Evolutionary conservation across 2,329 filamentous ascomycete genomes (phyloP).

Genomic region (Aureobasidium melanogenum): DNA sequence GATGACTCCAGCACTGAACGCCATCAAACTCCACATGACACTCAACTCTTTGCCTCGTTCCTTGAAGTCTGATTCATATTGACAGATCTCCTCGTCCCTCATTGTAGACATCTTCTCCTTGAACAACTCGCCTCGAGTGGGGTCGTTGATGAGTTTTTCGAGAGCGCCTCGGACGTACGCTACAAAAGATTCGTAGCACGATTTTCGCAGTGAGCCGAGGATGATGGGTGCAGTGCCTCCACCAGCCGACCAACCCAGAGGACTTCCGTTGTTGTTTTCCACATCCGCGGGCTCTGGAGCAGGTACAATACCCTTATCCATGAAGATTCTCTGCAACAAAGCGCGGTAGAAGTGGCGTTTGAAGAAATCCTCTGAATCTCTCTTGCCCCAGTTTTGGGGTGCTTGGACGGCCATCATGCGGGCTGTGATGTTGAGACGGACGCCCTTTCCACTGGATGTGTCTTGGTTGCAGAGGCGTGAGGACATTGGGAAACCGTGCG

Average conservation of each 20-base stretch:
- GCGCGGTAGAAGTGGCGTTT: constrained; percentile 88
- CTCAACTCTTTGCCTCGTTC: constrained; percentile 70
- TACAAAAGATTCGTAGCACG: constrained; percentile 65
- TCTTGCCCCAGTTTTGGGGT: constrained; percentile 77
- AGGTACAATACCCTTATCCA: constrained; percentile 70
- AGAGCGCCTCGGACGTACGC: constrained; percentile 76
- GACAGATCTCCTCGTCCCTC: constrained; percentile 64
- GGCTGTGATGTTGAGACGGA: constrained; percentile 89
- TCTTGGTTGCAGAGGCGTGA: constrained; percentile 50
- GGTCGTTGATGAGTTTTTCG: constrained; percentile 59
- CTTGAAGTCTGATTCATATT: constrained; percentile 58
- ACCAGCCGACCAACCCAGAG: constrained; percentile 24
- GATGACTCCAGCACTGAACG: constrained; percentile 80
- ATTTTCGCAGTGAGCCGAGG: constrained; percentile 75
- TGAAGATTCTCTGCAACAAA: constrained; percentile 81
- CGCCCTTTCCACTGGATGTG: constrained; percentile 40
- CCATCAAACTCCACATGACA: constrained; percentile 90
- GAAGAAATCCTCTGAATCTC: constrained; percentile 82
- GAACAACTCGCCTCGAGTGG: constrained; percentile 51
- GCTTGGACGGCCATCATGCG: constrained; percentile 98
- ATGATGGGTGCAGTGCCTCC: constrained; percentile 69
- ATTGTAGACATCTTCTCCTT: constrained; percentile 56
- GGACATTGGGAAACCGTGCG: constrained; percentile 92
- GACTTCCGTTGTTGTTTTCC: constrained; percentile 29
- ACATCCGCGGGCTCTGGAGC: constrained; percentile 49